Percentiles rank a stretch among this genome's conserved stretches.
phyloP scores from a whole-genome alignment of 352 stramenopile genomes.

The Globisporangium solare region DNA sequence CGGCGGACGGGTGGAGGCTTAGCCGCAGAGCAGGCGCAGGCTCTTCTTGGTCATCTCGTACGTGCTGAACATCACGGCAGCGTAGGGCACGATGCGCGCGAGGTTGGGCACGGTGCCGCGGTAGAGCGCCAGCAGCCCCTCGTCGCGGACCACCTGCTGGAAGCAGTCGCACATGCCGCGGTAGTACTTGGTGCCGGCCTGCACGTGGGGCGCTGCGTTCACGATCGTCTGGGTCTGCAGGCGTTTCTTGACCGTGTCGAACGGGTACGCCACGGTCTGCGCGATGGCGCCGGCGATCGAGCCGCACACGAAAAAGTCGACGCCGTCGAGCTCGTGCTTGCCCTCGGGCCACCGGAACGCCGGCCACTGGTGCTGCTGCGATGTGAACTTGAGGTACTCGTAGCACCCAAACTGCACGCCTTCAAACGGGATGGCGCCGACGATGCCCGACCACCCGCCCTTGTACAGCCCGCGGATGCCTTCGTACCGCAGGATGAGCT shows the following conservation, averaged over 20 bases:
- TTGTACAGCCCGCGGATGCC: constrained; percentile 70
- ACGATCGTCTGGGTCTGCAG: constrained; percentile 48
- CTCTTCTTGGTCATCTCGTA: constrained; percentile 79
- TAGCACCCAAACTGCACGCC: constrained; percentile 84
- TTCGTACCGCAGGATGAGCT: constrained; percentile 55
- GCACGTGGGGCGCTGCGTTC: constrained; percentile 17
- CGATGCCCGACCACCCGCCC: constrained; percentile 55
- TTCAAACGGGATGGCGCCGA: constrained; percentile 75
- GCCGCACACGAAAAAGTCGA: constrained; percentile 79
- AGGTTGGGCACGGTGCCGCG: constrained; percentile 76
- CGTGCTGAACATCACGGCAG: constrained; percentile 80
- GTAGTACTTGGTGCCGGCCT: constrained; percentile 28
- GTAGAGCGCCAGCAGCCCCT: constrained; percentile 66
- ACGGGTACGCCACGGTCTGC: constrained; percentile 83
- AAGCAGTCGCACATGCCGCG: constrained; percentile 77
- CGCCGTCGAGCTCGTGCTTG: constrained; percentile 60
- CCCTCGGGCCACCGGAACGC: constrained; percentile 55
- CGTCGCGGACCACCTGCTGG: constrained; percentile 58
- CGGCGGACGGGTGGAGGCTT: background rate
- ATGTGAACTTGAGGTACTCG: constrained; percentile 68
- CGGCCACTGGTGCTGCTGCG: constrained; percentile 42
- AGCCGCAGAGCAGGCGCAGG: constrained; percentile 29
- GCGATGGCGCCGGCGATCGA: constrained; percentile 64
- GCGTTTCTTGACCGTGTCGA: constrained; percentile 82
- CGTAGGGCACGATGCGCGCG: constrained; percentile 73